These are phyloP conservation scores for Leccinum subgranulosum DNA, from an alignment of 768 basidiomycete species.

Conservation along the genomic window DNA sequence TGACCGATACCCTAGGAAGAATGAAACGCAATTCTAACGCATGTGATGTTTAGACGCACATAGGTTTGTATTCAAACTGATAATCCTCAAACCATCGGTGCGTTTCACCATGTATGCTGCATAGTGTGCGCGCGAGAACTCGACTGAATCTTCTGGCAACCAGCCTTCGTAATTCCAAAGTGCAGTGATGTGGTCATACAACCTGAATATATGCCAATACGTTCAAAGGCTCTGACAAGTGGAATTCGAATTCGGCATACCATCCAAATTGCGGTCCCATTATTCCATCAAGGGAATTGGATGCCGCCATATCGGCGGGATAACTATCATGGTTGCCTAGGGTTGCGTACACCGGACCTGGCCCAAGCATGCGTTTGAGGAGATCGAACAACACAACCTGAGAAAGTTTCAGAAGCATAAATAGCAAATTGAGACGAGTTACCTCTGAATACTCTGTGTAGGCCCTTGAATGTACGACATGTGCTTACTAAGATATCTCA, in stretches of 20 bases:
- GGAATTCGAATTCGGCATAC: slow-evolving; percentile 31
- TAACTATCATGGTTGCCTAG: slow-evolving; percentile 79
- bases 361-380: slow-evolving; percentile 56
- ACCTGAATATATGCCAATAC: slow-evolving; percentile 39
- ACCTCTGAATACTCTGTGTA: slow-evolving; percentile 66
- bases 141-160: slow-evolving; percentile 56
- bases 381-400: slow-evolving; percentile 66
- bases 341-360: slow-evolving; percentile 71
- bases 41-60: slow-evolving; percentile 43
- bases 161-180: slow-evolving; percentile 73
- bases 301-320: slow-evolving; percentile 55
- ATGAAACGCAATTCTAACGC: neutral
- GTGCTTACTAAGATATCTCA: neutral
- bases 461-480: slow-evolving; percentile 35
- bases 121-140: slow-evolving; percentile 64
- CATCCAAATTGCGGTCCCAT: slow-evolving; percentile 65
- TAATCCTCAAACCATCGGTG: slow-evolving; percentile 62
- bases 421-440: neutral
- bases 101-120: slow-evolving; percentile 70
- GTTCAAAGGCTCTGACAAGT: neutral
- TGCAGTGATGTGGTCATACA: slow-evolving; percentile 70
- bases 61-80: slow-evolving; percentile 74
- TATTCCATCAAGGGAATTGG: slow-evolving; percentile 50
- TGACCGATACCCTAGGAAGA: slow-evolving; percentile 32
- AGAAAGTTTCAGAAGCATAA: slow-evolving; percentile 5